Base-by-base conservation (phyloP, 805 yeast species). In the Maudiozyma serrabonitensis region DNA sequence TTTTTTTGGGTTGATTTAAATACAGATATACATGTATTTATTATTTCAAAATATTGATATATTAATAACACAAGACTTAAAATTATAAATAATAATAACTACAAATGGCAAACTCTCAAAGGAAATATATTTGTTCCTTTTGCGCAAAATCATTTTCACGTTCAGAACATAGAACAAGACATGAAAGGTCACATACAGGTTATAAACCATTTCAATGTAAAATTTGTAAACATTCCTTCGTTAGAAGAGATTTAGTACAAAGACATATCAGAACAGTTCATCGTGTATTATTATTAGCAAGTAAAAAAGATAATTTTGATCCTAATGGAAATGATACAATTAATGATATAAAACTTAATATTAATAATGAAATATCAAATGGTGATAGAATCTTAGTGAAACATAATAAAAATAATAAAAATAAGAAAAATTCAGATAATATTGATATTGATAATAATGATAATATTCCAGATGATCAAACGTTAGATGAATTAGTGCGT, bases 241-340 rank as follows among this genome's bases (percentile, higher is more conserved):
- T 86, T 1, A 69, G 95, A 52, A 69, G 93, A 56, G 95, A 86
- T 60, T 68, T 86, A 43, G 69, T 87, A 16, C 87, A 85, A 57
- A 70, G 95, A 38, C 95, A 86, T 63, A 76, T 83, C 51, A 69
- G 91, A 43, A 87, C 95, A 0, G 93, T 86, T 13, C 95, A 86
- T 64, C 74, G 64, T 6, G 23, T 34, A 18, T 28, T 47, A 38
- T 18, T 50, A 18, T 19, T 47, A 41, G 42, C 34, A 28, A 43
- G 41, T 31, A 41, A 43, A 25, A 35, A 42, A 26, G 23, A 35
- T 38, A 18, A 18, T 18, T 38, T 38, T 13, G 25, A 35, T 15
- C 19, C 38, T 2, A 28, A 28, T 11, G 32, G 32, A 11, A 28
- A 28, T 28, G 12, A 31, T 19, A 8, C 46, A 12, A 15, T 13